These are phyloP conservation scores for Houttuynia cordata DNA, from an alignment of 164 flowering plant species.

Conservation along the genomic window DNA sequence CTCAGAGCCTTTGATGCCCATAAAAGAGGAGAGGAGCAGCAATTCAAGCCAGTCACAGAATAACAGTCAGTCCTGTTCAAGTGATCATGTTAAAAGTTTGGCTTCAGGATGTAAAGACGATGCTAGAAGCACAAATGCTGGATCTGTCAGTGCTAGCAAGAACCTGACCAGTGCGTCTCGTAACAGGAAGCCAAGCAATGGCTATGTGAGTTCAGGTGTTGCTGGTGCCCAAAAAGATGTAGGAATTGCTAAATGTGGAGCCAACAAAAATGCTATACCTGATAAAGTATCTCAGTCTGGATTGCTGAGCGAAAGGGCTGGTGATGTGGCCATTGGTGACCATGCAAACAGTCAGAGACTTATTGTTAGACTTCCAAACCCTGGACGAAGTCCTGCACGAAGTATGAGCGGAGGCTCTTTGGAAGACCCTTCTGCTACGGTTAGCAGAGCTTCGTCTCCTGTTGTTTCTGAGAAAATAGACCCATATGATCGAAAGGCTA, in stretches of 20 bases:
- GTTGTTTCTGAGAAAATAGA: slow-evolving; percentile 44
- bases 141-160: slow-evolving; percentile 44
- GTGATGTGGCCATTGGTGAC: slow-evolving; percentile 27
- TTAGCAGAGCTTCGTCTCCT: slow-evolving; percentile 46
- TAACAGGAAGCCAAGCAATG: slow-evolving; percentile 50
- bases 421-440: slow-evolving; percentile 28
- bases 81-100: slow-evolving; percentile 50
- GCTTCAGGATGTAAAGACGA: slow-evolving; percentile 55
- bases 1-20: slow-evolving; percentile 23
- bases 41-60: slow-evolving; percentile 85
- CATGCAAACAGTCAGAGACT: slow-evolving; percentile 56
- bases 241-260: slow-evolving; percentile 25
- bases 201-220: slow-evolving; percentile 25
- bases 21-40: slow-evolving; percentile 47
- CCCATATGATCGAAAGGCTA: slow-evolving; percentile 28
- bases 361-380: slow-evolving; percentile 71
- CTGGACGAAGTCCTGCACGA: slow-evolving; percentile 37
- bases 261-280: slow-evolving; percentile 21
- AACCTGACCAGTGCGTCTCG: slow-evolving; percentile 37
- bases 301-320: slow-evolving; percentile 26
- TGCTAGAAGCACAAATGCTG: slow-evolving; percentile 58
- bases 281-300: slow-evolving; percentile 49
- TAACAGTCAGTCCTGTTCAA: slow-evolving; percentile 65
- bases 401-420: slow-evolving; percentile 33
- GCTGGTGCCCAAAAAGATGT: slow-evolving; percentile 51